Percentiles rank a stretch among this genome's conserved stretches.
phyloP scores from a whole-genome alignment of 257 asterid genomes.

The Nicotiana otophora region DNA sequence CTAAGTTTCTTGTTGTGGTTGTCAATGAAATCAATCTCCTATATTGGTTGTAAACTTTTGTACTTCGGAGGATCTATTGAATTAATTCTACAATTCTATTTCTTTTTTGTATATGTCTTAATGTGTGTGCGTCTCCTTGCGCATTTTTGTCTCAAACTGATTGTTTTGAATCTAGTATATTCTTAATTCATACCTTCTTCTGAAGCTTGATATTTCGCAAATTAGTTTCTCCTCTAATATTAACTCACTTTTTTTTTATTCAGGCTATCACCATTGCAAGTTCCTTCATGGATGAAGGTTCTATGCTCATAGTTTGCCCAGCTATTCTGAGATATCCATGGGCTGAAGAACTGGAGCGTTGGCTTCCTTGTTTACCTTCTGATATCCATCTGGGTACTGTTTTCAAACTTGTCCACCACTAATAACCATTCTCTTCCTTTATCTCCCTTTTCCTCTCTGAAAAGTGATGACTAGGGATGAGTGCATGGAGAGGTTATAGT shows the following conservation, averaged over 20 bases:
- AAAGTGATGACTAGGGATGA: background rate
- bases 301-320: constrained; percentile 91
- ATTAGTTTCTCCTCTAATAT: background rate
- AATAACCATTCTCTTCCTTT: background rate
- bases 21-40: background rate
- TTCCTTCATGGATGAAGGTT: constrained; percentile 79
- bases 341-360: constrained; percentile 96
- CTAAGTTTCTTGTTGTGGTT: background rate
- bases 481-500: background rate
- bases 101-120: background rate
- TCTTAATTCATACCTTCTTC: background rate
- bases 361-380: constrained; percentile 90
- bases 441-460: background rate
- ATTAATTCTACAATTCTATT: background rate
- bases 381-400: constrained; percentile 85
- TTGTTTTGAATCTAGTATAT: background rate
- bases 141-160: background rate
- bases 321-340: constrained; percentile 86
- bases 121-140: background rate
- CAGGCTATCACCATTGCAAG: constrained; percentile 91
- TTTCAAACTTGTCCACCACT: background rate
- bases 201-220: background rate
- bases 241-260: constrained; percentile 18
- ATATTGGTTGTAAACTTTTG: background rate
- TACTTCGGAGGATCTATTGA: too few relatives aligned